Evolutionary conservation across 169 alveolate genomes (phyloP).

Genomic region (Eimeria necatrix): DNA sequence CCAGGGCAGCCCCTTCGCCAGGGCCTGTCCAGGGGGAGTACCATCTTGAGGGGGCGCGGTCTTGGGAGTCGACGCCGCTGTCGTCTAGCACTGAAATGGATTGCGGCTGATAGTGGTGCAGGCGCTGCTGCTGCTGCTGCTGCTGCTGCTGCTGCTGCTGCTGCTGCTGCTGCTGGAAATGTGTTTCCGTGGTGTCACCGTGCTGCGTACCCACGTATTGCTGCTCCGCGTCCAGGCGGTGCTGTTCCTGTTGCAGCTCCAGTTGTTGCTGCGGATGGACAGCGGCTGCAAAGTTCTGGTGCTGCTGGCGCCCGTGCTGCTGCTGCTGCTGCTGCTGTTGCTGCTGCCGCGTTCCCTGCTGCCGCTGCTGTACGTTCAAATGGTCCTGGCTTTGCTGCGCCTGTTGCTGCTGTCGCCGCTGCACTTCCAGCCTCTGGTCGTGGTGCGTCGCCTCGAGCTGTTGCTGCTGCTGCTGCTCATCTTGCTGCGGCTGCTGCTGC

Average conservation of each 20-base stretch:
- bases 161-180: background rate
- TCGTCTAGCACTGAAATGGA: background rate
- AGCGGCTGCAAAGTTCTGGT: no score
- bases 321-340: slow-evolving; percentile 1
- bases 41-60: background rate
- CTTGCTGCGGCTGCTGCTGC: background rate
- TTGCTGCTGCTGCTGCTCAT: background rate
- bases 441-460: background rate
- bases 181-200: background rate
- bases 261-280: background rate
- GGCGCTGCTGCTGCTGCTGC: background rate
- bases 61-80: background rate
- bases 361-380: background rate
- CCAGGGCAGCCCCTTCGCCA: no score
- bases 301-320: background rate
- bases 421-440: background rate
- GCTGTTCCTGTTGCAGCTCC: background rate
- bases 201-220: background rate
- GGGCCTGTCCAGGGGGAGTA: background rate
- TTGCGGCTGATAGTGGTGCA: background rate
- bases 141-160: background rate
- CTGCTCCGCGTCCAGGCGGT: background rate
- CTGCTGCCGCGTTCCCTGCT: background rate
- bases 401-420: background rate
- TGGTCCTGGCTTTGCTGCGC: background rate